Evolutionary conservation across 345 rosid species (phyloP), one percentile per base, ranked within the genome.

Genomic region (Punica granatum): DNA sequence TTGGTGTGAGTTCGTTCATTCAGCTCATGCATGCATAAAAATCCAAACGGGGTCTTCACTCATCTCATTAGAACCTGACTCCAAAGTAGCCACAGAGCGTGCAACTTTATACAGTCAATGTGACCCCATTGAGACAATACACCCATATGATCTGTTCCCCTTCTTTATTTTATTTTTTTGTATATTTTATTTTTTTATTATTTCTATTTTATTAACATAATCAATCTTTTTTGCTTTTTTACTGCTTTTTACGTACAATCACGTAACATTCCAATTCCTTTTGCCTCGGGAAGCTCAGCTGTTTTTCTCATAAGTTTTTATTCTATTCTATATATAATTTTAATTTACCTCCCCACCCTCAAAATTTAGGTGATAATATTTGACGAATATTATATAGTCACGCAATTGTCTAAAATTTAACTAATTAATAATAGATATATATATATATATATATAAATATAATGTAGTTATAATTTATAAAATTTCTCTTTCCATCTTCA

Each of bases 271-370:
- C 31, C 66, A 37, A 63, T 37, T 37, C 66, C 66, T 63, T 37
- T 19, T 63, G 66, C 66, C 66, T 63, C 66, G 42, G 66, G 66
- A 63, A 63, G 8, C 66, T 63, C 66, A 23, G 42, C 42, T 9
- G 26, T 8, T 19, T 12, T 32, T 61, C 12, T 32, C 26, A 33
- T 19, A 3, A 32, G 2, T 18, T 23, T 19, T 61, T 53, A 3
- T 2, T 25, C 14, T 2, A 18, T 46, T 46, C 3, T 23, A n/a
- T 8, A 0, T 46, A 4, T 0, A 19, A 19, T 19, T 23, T 1
- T 43, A 43, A 43, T 12, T 1, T 16, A 43, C 41, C 41, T 37
- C 41, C 41, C 41, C 11, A 37, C 6, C 41, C 41, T 37, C 41
- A 37, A 37, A 37, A n/a, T n/a, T n/a, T n/a, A n/a, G n/a, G n/a